phyloP scores from a whole-genome alignment of 2,329 filamentous ascomycete genomes.

The Alternaria solani region DNA sequence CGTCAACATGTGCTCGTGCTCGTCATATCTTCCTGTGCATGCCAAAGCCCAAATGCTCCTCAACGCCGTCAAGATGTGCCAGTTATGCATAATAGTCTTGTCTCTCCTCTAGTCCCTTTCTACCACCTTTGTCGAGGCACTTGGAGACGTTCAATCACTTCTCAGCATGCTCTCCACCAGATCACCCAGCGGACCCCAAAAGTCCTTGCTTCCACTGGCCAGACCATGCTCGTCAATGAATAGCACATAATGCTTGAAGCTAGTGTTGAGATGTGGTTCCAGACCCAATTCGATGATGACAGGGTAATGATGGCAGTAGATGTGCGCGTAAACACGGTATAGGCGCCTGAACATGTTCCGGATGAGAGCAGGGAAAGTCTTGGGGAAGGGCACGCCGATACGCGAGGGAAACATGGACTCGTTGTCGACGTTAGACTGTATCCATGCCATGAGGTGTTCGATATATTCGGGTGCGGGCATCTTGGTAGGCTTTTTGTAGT shows the following conservation, averaged over 20 bases:
- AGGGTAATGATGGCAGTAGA: slow-evolving; percentile 98
- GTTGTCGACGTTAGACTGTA: slow-evolving; percentile 94
- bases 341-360: slow-evolving; percentile 99
- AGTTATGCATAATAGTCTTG: not conserved
- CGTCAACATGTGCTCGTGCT: slow-evolving; percentile 19
- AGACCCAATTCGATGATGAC: slow-evolving; percentile 94
- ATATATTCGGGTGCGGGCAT: slow-evolving; percentile 98
- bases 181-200: slow-evolving; percentile 94
- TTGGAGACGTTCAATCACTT: slow-evolving; percentile 66
- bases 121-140: not conserved
- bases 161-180: slow-evolving; percentile 97
- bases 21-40: slow-evolving; percentile 12
- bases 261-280: slow-evolving; percentile 97
- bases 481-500: slow-evolving; percentile 95
- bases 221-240: slow-evolving; percentile 97
- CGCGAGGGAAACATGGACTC: slow-evolving; percentile 93
- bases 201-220: slow-evolving; percentile 87
- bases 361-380: slow-evolving; percentile 89
- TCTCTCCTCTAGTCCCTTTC: not conserved
- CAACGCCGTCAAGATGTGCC: slow-evolving; percentile 15
- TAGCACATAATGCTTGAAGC: slow-evolving; percentile 99
- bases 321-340: slow-evolving; percentile 96
- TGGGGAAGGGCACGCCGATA: slow-evolving; percentile 92
- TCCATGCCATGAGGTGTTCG: slow-evolving; percentile 97
- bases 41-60: not conserved